Conservation (phyloP, 805 yeast genomes). For the Saccharomycopsis selenospora region DNA sequence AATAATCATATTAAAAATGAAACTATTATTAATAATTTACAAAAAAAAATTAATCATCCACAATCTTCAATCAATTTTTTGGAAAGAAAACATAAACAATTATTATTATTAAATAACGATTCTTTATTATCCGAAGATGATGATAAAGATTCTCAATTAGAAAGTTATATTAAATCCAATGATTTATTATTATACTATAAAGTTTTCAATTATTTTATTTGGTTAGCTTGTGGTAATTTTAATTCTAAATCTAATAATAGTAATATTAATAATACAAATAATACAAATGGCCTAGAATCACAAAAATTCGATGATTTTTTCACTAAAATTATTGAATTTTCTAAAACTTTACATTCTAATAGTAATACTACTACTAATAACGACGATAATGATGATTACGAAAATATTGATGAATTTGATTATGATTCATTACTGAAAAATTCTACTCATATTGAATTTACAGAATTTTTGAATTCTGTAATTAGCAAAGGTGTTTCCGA, state of each 20-base stretch:
- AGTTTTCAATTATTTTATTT: slow-evolving; percentile 11
- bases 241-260: neutral
- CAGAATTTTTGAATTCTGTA: slow-evolving; percentile 1
- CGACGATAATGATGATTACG: slow-evolving; percentile 1
- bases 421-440: slow-evolving; percentile 9
- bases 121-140: slow-evolving; percentile 1
- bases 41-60: neutral
- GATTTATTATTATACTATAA: slow-evolving; percentile 19
- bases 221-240: neutral
- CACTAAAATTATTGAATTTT: slow-evolving; percentile 7
- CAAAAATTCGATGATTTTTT: slow-evolving; percentile 7
- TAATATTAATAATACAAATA: neutral
- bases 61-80: neutral
- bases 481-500: neutral
- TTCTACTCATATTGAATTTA: slow-evolving; percentile 6
- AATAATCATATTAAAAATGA: neutral
- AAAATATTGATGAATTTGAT: slow-evolving; percentile 13
- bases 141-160: slow-evolving; percentile 4
- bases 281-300: neutral
- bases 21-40: neutral
- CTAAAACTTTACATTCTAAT: slow-evolving; percentile 1
- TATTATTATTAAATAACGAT: neutral
- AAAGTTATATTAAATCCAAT: slow-evolving; percentile 10
- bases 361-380: neutral
- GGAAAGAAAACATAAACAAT: neutral